Conservation (phyloP, 1,139 yeast genomes). For the Arxiozyma telluris region DNA sequence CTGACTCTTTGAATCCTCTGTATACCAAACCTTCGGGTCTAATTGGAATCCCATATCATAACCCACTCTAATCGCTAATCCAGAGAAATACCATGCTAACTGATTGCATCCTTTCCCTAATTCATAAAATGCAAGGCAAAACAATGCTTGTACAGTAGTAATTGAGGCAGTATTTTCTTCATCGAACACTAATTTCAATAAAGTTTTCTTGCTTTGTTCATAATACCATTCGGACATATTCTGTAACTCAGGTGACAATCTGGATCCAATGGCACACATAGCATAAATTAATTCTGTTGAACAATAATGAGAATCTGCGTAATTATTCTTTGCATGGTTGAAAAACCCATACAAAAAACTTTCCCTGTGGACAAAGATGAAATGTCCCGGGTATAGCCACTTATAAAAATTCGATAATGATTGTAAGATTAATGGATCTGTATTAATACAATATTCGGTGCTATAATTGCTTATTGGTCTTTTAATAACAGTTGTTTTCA, state of each 20-base stretch:
- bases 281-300: conserved; percentile 45
- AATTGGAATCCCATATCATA: conserved; percentile 57
- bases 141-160: conserved; percentile 40
- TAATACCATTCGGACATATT: conserved; percentile 39
- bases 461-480: conserved; percentile 38
- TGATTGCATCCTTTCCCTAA: conserved; percentile 50
- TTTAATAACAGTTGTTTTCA: conserved; percentile 28
- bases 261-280: conserved; percentile 53
- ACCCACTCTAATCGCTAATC: conserved; percentile 58
- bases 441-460: conserved; percentile 29
- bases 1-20: conserved; percentile 19
- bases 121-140: conserved; percentile 49
- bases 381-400: conserved; percentile 60
- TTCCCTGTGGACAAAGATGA: conserved; percentile 54
- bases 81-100: conserved; percentile 58
- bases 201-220: conserved; percentile 38
- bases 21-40: conserved; percentile 50
- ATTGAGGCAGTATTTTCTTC: conserved; percentile 30
- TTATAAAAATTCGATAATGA: conserved; percentile 50
- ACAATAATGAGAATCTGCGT: conserved; percentile 38
- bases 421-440: conserved; percentile 31
- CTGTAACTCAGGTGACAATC: conserved; percentile 37
- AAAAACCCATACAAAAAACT: conserved; percentile 54
- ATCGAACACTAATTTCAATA: conserved; percentile 34
- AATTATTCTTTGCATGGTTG: conserved; percentile 31